Evolutionary conservation across 2,329 filamentous ascomycete genomes (phyloP).

Genomic region (Metarhizium humberi): DNA sequence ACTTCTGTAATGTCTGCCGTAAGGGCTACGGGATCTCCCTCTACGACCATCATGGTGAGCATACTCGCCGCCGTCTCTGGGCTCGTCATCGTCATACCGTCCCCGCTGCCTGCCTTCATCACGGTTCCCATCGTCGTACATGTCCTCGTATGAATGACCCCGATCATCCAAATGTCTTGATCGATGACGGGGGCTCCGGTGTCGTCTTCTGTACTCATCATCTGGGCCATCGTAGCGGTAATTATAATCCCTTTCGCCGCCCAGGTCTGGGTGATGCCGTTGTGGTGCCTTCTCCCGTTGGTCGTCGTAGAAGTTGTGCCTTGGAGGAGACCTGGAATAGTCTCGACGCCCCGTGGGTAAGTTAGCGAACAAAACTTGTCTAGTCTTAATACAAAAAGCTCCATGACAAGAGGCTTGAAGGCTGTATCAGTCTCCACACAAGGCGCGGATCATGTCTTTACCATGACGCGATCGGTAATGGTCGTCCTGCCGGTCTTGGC

Average conservation of each 20-base stretch:
- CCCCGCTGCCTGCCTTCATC: constrained; percentile 9
- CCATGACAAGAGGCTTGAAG: constrained; percentile 3
- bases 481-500: constrained; percentile 23
- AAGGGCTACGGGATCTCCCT: constrained; percentile 17
- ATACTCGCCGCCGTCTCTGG: constrained; percentile 6
- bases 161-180: constrained; percentile 21
- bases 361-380: constrained; percentile 28
- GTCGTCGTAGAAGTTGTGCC: constrained; percentile 27
- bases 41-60: constrained; percentile 1
- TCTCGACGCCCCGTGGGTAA: constrained; percentile 34
- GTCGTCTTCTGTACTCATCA: constrained; percentile 14
- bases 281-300: constrained; percentile 18
- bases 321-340: constrained; percentile 33
- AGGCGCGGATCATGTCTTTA: constrained; percentile 32
- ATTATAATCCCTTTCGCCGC: constrained; percentile 14
- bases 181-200: constrained; percentile 13
- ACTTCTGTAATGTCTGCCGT: constrained; percentile 18
- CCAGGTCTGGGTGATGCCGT: constrained; percentile 16
- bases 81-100: constrained; percentile 13
- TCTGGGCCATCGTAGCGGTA: constrained; percentile 18
- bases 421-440: constrained; percentile 13
- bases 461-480: constrained; percentile 40
- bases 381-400: constrained; percentile 4
- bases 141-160: constrained; percentile 21
- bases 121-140: constrained; percentile 29